Evolutionary conservation across 805 yeast genomes (phyloP).

Genomic region (Sugiyamaella smithiae): DNA sequence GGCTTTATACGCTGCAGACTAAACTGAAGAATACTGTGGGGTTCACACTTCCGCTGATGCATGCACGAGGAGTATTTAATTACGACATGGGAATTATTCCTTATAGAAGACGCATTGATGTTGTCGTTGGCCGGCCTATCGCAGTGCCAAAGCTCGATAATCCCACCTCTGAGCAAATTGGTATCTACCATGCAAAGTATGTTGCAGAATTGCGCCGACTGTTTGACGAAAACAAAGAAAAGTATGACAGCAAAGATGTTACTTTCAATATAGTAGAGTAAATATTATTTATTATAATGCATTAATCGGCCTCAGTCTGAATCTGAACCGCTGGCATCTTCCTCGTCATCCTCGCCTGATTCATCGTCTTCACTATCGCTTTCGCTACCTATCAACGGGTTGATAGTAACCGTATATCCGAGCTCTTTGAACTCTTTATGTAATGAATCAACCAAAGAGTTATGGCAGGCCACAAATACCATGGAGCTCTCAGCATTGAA

Average conservation of each 20-base stretch:
- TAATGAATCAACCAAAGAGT: constrained; percentile 52
- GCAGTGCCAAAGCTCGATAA: constrained; percentile 38
- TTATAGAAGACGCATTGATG: constrained; percentile 71
- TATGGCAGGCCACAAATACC: constrained; percentile 72
- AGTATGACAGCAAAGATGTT: constrained; percentile 7
- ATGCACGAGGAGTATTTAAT: constrained; percentile 89
- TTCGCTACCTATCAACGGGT: constrained; percentile 45
- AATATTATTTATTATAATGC: background rate
- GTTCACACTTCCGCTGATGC: constrained; percentile 86
- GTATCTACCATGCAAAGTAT: constrained; percentile 70
- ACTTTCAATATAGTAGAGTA: constrained; percentile 20
- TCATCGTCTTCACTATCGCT: constrained; percentile 27
- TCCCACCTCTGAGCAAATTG: constrained; percentile 51
- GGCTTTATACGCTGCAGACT: constrained; percentile 57
- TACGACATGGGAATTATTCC: constrained; percentile 91
- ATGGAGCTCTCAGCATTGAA: constrained; percentile 56
- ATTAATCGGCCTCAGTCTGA: constrained; percentile 9
- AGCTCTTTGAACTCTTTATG: constrained; percentile 44
- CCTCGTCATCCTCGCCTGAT: constrained; percentile 27
- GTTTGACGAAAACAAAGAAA: constrained; percentile 20
- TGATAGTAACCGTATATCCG: constrained; percentile 63
- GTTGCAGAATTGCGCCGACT: constrained; percentile 31
- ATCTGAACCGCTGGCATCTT: constrained; percentile 25
- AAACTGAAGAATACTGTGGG: constrained; percentile 71
- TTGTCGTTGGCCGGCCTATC: constrained; percentile 55